Base-by-base conservation (phyloP, 2,329 filamentous ascomycete species). In the Pseudogymnoascus sp. region DNA sequence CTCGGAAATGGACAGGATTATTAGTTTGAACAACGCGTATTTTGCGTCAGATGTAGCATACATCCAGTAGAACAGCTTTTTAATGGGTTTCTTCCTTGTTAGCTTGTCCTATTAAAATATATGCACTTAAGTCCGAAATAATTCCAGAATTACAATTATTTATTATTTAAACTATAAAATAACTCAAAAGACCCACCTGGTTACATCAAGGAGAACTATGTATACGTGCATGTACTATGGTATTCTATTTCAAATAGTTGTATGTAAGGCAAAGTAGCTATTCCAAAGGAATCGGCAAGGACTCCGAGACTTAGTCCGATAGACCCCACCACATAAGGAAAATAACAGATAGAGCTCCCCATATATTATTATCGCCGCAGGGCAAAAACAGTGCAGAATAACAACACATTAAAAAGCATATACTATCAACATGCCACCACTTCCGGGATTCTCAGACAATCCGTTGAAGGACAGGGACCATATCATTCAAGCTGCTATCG, bases 1-100 rank as follows among this genome's bases (percentile, higher is more conserved):
- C 36, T 66, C 67, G 4, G 71, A 69, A 25, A 64, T 72, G 65
- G 71, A 73, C 60, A 68, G 72, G 8, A 68, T 73, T 5, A 72
- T 73, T 62, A 73, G 63, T 48, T 69, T 68, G 60, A 65, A 69
- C 51, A 63, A 63, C 60, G 65, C 34, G 4, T 62, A 62, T 60
- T 64, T 64, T 45, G 57, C 34, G 14, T 41, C 63, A 31, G 48
- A 64, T 36, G 36, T 61, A 57, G 48, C 48, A 54, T 54, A 54
- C 11, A 54, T 19, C 31, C 48, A 54, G 14, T 54, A 54, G 8
- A 31, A 6, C 8, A 2, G 2, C n/a, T 6, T 3, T 25, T n/a
- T 7, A 48, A n/a, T 31, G 8, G 2, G 8, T 28, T 16, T 16
- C 3, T 6, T 43, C 21, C 3, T 23, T 48, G 7, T n/a, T 25